A percentile compares a stretch with the other conserved stretches of the same genome.
Evolutionary conservation across 2,329 filamentous ascomycete genomes (phyloP).

Genomic region (Conoideocrella luteorostrata): DNA sequence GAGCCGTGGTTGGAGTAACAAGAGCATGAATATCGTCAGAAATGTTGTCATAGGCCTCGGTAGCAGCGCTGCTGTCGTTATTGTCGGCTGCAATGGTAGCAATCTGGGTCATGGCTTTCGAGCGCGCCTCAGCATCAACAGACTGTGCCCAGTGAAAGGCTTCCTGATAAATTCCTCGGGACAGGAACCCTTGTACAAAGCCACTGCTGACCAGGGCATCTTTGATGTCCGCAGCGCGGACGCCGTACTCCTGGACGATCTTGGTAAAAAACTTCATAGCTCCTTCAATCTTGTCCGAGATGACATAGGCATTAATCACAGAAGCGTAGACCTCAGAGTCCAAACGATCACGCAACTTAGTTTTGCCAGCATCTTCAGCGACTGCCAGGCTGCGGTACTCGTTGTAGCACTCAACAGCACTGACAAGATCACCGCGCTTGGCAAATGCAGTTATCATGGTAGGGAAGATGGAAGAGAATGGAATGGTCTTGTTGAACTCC

Average conservation of each 20-base stretch:
- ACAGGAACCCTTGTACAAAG: constrained; percentile 71
- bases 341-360: constrained; percentile 61
- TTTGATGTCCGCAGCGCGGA: constrained; percentile 56
- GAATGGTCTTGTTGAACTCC: constrained; percentile 68
- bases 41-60: constrained; percentile 57
- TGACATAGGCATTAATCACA: constrained; percentile 83
- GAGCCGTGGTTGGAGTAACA: constrained; percentile 62
- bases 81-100: constrained; percentile 74
- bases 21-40: constrained; percentile 42
- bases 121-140: constrained; percentile 52
- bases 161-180: constrained; percentile 62
- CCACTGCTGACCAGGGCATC: constrained; percentile 66
- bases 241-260: constrained; percentile 59
- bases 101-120: constrained; percentile 63
- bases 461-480: constrained; percentile 77
- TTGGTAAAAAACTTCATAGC: constrained; percentile 81
- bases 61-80: constrained; percentile 62
- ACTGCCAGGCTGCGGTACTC: constrained; percentile 90
- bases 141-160: constrained; percentile 67
- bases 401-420: constrained; percentile 90
- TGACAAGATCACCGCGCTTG: constrained; percentile 70
- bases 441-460: constrained; percentile 95
- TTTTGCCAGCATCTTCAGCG: constrained; percentile 67
- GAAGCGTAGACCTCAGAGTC: constrained; percentile 85
- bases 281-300: constrained; percentile 71